Evolutionary conservation across 306 rosid genomes (phyloP).

Genomic region (Pyrus bretschneideri): DNA sequence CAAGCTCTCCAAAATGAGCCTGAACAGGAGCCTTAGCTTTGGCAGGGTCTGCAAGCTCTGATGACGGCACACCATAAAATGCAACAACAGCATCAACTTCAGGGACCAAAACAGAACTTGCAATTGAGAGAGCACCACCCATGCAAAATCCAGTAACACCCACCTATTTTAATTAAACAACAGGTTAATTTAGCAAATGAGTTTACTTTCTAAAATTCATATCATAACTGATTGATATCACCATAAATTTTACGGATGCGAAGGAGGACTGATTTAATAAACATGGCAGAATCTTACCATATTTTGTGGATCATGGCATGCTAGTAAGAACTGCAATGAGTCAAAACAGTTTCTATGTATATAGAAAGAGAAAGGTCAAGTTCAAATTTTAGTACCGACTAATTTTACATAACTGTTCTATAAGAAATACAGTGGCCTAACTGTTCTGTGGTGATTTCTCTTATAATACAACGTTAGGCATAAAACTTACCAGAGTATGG

Average conservation of each 20-base stretch:
- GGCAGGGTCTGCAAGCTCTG: slow-evolving; percentile 91
- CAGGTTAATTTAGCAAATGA: background rate
- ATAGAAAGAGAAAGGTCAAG: background rate
- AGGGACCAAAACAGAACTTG: slow-evolving; percentile 85
- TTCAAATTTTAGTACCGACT: background rate
- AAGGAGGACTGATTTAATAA: background rate
- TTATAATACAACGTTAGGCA: background rate
- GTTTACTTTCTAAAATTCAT: background rate
- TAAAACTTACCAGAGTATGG: background rate
- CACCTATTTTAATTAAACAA: slow-evolving; percentile 39
- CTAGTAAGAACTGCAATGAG: no score
- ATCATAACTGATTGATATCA: background rate
- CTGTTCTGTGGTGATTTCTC: background rate
- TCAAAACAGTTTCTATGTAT: slow-evolving; percentile 4
- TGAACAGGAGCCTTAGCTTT: slow-evolving; percentile 84
- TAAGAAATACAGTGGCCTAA: background rate
- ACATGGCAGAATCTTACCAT: background rate
- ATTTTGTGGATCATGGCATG: background rate
- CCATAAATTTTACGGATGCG: background rate
- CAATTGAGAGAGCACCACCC: slow-evolving; percentile 98
- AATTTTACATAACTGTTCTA: background rate
- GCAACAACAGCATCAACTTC: slow-evolving; percentile 84
- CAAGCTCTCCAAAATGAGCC: slow-evolving; percentile 96
- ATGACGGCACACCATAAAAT: slow-evolving; percentile 82
- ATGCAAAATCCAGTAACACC: slow-evolving; percentile 97